These are phyloP conservation scores for Bullera alba DNA, from an alignment of 768 basidiomycete species.

Conservation along the genomic window DNA sequence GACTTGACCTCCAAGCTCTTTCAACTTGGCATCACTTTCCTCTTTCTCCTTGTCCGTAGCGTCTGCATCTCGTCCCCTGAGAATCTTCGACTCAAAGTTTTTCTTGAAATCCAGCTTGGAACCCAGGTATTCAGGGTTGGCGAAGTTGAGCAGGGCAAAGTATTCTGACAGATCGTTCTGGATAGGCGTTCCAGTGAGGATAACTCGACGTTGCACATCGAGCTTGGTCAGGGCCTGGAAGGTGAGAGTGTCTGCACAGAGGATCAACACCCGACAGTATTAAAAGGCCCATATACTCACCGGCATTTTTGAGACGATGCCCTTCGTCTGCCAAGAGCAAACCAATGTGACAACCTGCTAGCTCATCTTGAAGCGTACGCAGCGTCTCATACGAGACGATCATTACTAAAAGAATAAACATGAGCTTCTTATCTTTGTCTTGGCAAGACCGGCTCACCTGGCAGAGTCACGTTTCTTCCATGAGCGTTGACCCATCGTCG, in stretches of 20 bases:
- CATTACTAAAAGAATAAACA: constrained; percentile 68
- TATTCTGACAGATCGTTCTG: constrained; percentile 92
- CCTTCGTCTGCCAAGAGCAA: constrained; percentile 95
- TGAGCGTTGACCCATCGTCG: constrained; percentile 81
- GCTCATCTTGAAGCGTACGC: constrained; percentile 66
- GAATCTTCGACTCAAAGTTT: constrained; percentile 87
- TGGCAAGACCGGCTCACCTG: constrained; percentile 54
- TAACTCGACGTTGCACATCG: constrained; percentile 82
- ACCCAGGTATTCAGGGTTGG: constrained; percentile 83
- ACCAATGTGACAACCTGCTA: constrained; percentile 75
- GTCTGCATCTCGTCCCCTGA: constrained; percentile 81
- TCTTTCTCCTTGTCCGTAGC: constrained; percentile 71
- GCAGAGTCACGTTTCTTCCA: constrained; percentile 83
- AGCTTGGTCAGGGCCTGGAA: constrained; percentile 75
- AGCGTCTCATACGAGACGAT: constrained; percentile 98
- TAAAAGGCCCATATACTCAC: constrained; percentile 49
- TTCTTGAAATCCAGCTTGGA: constrained; percentile 85
- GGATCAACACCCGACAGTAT: constrained; percentile 5
- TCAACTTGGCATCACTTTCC: constrained; percentile 80
- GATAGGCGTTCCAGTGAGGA: constrained; percentile 88
- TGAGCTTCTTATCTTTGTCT: background rate
- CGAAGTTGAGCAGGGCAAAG: constrained; percentile 86
- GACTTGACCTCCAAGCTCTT: constrained; percentile 78
- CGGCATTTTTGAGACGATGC: constrained; percentile 91
- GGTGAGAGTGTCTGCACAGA: constrained; percentile 64